These are phyloP conservation scores for Diaporthe vaccinii DNA, from an alignment of 2,329 filamentous ascomycete species.

Conservation along the genomic window DNA sequence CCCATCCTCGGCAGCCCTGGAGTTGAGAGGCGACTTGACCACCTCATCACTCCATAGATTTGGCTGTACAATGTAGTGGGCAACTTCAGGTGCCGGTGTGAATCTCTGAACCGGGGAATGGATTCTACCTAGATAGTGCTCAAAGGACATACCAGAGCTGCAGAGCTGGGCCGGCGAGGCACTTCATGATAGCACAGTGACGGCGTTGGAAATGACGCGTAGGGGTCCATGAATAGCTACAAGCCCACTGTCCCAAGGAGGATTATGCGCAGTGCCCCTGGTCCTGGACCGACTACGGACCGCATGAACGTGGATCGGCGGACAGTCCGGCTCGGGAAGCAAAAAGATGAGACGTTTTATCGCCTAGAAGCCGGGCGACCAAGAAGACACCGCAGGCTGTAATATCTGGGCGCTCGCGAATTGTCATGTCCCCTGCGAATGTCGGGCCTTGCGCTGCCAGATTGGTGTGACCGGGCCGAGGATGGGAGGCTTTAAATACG, in stretches of 20 bases:
- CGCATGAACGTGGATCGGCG: constrained; percentile 21
- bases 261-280: not conserved
- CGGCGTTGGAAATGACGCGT: not conserved
- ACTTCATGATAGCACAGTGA: not conserved
- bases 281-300: constrained; percentile 11
- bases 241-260: not conserved
- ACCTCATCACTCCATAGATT: too few relatives aligned
- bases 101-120: not conserved
- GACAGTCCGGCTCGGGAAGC: constrained; percentile 11
- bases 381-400: not conserved
- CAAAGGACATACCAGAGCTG: not conserved
- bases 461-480: constrained; percentile 2
- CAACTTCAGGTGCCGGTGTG: too few relatives aligned
- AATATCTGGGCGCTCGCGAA: not conserved
- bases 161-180: not conserved
- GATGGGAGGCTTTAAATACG: not conserved
- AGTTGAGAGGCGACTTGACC: not conserved
- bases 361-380: not conserved
- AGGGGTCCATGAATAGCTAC: constrained; percentile 1
- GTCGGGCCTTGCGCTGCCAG: not conserved
- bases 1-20: not conserved
- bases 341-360: constrained; percentile 30
- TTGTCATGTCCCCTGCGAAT: not conserved
- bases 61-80: too few relatives aligned
- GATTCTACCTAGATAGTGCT: not conserved